Conservation (phyloP, 208 protist genomes). For the Leishmania gerbilli region DNA sequence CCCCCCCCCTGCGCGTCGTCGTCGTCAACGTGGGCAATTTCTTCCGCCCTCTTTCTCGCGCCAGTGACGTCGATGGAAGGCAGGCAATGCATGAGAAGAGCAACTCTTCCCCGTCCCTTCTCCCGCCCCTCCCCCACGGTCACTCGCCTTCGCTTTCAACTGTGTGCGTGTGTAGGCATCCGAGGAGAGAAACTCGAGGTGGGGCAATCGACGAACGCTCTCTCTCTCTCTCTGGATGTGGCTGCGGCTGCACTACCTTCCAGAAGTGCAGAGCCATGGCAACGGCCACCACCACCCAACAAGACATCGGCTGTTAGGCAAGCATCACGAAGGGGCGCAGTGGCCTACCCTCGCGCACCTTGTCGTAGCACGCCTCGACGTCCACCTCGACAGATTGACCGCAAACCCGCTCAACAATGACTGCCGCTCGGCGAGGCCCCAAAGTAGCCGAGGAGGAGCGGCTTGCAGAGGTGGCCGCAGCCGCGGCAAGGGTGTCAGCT, state of each 20-base stretch:
- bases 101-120: neutral
- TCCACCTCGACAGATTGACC: constrained; percentile 37
- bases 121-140: neutral
- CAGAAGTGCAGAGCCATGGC: neutral
- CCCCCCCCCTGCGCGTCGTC: neutral
- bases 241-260: neutral
- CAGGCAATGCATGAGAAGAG: neutral
- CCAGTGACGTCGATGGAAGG: neutral
- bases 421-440: constrained; percentile 5
- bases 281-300: neutral
- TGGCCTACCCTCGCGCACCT: constrained; percentile 8
- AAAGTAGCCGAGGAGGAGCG: neutral
- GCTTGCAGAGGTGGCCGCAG: constrained; percentile 1
- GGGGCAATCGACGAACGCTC: neutral
- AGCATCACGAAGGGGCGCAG: constrained; percentile 27
- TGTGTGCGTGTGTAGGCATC: neutral
- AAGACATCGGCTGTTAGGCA: neutral
- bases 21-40: neutral
- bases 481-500: neutral
- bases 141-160: neutral
- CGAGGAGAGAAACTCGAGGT: neutral
- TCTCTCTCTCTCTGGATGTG: neutral
- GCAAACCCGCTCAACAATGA: constrained; percentile 48
- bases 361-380: constrained; percentile 46
- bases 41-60: neutral